A percentile compares a stretch with the other conserved stretches of the same genome.
These are phyloP conservation scores for Nakazawaea peltata DNA, from an alignment of 805 yeast genomes.

Conservation along the genomic window DNA sequence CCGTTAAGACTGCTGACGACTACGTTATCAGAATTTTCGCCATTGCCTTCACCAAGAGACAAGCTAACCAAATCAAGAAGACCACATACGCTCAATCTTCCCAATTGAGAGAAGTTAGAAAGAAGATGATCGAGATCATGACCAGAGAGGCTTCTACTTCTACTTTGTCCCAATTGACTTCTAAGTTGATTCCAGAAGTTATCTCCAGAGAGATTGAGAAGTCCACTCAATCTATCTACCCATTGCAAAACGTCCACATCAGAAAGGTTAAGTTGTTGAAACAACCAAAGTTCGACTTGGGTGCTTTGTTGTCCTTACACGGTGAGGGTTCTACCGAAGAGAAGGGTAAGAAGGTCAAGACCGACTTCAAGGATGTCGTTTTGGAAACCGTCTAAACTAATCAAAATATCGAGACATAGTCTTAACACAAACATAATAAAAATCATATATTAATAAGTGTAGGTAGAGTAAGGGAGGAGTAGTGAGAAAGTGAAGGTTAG, in stretches of 20 bases:
- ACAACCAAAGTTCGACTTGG: conserved; percentile 98
- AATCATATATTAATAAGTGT: too few relatives aligned
- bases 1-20: conserved; percentile 97
- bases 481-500: too few relatives aligned
- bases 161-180: conserved; percentile 92
- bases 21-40: conserved; percentile 94
- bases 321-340: conserved; percentile 93
- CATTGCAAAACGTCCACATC: conserved; percentile 97
- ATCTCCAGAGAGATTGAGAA: conserved; percentile 98
- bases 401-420: too few relatives aligned
- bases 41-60: conserved; percentile 98
- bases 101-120: conserved; percentile 95
- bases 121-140: conserved; percentile 94
- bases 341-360: conserved; percentile 93
- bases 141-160: conserved; percentile 92
- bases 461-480: too few relatives aligned
- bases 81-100: conserved; percentile 97
- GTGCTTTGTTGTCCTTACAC: conserved; percentile 92
- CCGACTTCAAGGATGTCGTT: conserved; percentile 97
- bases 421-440: too few relatives aligned
- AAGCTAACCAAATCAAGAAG: conserved; percentile 94
- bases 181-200: conserved; percentile 97
- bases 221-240: conserved; percentile 90
- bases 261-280: conserved; percentile 98
- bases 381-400: conserved; percentile 84